Conservation (phyloP, 352 stramenopile genomes). For the Phytophthora tubulina region DNA sequence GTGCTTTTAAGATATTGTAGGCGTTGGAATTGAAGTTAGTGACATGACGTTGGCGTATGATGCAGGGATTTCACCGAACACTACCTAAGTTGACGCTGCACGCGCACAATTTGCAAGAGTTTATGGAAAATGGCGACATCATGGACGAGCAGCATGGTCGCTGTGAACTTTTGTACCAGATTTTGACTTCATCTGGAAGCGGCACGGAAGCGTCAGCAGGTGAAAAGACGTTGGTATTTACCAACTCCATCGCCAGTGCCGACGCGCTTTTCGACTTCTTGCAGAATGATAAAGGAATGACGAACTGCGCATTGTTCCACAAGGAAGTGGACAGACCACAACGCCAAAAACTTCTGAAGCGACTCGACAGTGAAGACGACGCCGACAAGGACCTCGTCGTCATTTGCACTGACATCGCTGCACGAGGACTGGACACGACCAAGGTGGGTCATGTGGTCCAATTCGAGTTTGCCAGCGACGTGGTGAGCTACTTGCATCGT, state of each 20-base stretch:
- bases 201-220: constrained; percentile 3
- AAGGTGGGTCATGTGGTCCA: constrained; percentile 80
- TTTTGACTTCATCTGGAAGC: constrained; percentile 42
- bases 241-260: constrained; percentile 80
- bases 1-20: background rate
- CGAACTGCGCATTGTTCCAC: constrained; percentile 58
- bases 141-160: constrained; percentile 43
- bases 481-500: constrained; percentile 86
- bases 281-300: constrained; percentile 42
- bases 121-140: constrained; percentile 26
- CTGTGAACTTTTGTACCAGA: constrained; percentile 58
- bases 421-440: constrained; percentile 76
- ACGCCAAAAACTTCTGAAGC: constrained; percentile 56
- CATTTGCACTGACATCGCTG: constrained; percentile 83
- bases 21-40: background rate
- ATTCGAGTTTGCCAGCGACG: constrained; percentile 83
- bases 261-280: constrained; percentile 67
- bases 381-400: constrained; percentile 52
- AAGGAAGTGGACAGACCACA: constrained; percentile 69
- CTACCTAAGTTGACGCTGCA: constrained; percentile 58
- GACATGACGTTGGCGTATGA: constrained; percentile 9
- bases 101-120: constrained; percentile 54
- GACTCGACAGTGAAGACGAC: constrained; percentile 46
- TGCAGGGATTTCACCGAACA: constrained; percentile 78
- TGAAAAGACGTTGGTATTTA: constrained; percentile 74